phyloP scores from a whole-genome alignment of 2,329 filamentous ascomycete species.

The Aschersonia sp. region DNA sequence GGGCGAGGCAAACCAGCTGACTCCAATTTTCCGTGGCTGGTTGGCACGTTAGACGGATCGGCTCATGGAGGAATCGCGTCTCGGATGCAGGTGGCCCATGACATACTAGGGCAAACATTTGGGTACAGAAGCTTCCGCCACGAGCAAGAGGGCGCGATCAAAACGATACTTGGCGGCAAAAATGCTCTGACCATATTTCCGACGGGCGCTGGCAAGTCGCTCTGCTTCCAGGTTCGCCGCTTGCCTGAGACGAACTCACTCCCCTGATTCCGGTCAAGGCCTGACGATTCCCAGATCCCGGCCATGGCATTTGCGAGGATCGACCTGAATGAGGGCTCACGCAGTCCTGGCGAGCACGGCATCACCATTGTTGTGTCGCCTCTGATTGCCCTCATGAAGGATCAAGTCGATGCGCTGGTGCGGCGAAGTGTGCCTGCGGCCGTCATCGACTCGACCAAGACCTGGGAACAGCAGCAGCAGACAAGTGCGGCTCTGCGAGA shows the following conservation, averaged over 20 bases:
- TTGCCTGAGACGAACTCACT: neutral
- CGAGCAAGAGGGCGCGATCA: slow-evolving; percentile 21
- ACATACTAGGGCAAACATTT: neutral
- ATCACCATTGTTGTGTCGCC: slow-evolving; percentile 43
- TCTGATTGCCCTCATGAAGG: slow-evolving; percentile 44
- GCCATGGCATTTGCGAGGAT: slow-evolving; percentile 28
- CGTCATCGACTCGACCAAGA: slow-evolving; percentile 40
- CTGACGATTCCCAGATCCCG: slow-evolving; percentile 22
- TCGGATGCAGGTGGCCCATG: neutral
- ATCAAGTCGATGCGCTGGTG: slow-evolving; percentile 41
- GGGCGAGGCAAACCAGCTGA: too few species aligned
- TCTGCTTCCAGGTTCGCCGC: slow-evolving; percentile 29
- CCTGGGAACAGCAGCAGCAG: slow-evolving; percentile 6
- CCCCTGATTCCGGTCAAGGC: neutral
- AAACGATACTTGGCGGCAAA: slow-evolving; percentile 19
- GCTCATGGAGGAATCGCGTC: neutral
- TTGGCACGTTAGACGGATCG: too few species aligned
- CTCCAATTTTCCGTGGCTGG: too few species aligned
- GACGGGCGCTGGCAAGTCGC: slow-evolving; percentile 33
- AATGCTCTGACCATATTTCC: slow-evolving; percentile 30
- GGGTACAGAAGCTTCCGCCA: neutral
- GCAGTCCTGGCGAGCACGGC: slow-evolving; percentile 21
- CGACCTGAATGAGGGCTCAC: slow-evolving; percentile 16
- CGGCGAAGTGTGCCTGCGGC: slow-evolving; percentile 35
- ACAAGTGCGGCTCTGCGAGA: neutral